Evolutionary conservation across 2,329 filamentous ascomycete genomes (phyloP), one percentile per base, ranked within the genome.

Genomic region (Cladosporium sp.): DNA sequence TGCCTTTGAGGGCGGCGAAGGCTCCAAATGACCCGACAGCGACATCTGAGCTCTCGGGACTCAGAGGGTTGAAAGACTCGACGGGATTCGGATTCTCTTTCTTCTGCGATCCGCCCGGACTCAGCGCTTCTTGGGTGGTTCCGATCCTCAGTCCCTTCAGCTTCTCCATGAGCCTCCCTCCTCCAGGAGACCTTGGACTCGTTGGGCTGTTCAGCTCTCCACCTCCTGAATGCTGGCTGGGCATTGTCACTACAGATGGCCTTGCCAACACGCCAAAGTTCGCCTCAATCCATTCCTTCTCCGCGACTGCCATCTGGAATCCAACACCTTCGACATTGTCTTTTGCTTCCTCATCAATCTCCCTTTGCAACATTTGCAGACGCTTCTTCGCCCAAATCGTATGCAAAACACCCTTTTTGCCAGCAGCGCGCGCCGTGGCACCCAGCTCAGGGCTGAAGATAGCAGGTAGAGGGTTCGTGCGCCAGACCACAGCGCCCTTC

Each of bases 341-440:
- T 59, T 78, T 79, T 64, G 85, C 79, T 72, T 95, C 90, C 7
- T 74, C 73, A 8, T 80, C 81, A 59, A 95, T 92, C 73, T 96
- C 90, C 52, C 77, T 77, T 45, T 89, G 82, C 42, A 96, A 73
- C 55, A 87, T 84, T 27, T 83, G 81, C 18, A 96, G 72, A 37
- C 90, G 78, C 67, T 88, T 85, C 74, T 90, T 90, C 15, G 88
- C 91, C 89, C 91, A 96, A 52, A 92, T 83, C 2, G 89, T 95
- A 65, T 95, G 91, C 53, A 96, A 70, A 2, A 95, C 88, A 1
- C 90, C 90, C 56, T 88, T 86, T 61, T 84, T 84, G 6, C 88
- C 88, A 0, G 83, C 80, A 15, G 83, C 75, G 19, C 80, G 76
- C 11, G 81, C 80, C 18, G 81, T 85, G 3, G 80, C 78, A 1